Conservation (phyloP, 2,329 filamentous ascomycete genomes). For the Pleoardoris graminearum region DNA sequence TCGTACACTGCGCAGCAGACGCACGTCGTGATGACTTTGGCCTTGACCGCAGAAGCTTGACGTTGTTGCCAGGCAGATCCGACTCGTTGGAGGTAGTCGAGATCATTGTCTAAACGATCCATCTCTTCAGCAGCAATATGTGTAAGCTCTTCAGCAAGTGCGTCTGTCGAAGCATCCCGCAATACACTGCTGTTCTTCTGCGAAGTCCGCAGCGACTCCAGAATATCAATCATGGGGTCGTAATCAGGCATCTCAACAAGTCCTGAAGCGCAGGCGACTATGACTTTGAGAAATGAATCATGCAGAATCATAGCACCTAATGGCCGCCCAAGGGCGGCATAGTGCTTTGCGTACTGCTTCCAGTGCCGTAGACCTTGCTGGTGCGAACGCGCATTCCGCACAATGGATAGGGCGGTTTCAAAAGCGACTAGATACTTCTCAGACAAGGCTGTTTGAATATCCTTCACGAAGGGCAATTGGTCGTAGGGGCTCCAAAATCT, state of each 20-base stretch:
- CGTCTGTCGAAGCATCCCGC: conserved; percentile 31
- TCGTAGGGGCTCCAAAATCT: conserved; percentile 80
- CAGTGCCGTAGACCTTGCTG: conserved; percentile 75
- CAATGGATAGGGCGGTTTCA: conserved; percentile 86
- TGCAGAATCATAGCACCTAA: conserved; percentile 90
- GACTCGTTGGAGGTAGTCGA: conserved; percentile 80
- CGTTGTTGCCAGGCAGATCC: conserved; percentile 85
- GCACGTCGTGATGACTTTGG: conserved; percentile 78
- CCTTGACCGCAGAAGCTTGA: conserved; percentile 83
- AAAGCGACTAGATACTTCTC: conserved; percentile 84
- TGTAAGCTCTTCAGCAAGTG: conserved; percentile 61
- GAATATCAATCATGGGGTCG: conserved; percentile 65
- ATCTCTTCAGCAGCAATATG: conserved; percentile 80
- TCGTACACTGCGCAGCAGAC: conserved; percentile 83
- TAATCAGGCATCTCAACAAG: conserved; percentile 66
- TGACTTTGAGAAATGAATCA: conserved; percentile 81
- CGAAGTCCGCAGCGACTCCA: conserved; percentile 64
- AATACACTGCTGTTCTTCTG: conserved; percentile 19
- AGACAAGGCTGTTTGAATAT: conserved; percentile 73
- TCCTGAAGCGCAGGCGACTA: conserved; percentile 77
- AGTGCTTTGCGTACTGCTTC: conserved; percentile 83
- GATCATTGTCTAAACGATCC: conserved; percentile 81
- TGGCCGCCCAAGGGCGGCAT: conserved; percentile 76
- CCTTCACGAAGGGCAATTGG: conserved; percentile 71
- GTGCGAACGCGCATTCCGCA: conserved; percentile 74